Base-by-base conservation (phyloP, 805 yeast species). In the Candida nitratophila region DNA sequence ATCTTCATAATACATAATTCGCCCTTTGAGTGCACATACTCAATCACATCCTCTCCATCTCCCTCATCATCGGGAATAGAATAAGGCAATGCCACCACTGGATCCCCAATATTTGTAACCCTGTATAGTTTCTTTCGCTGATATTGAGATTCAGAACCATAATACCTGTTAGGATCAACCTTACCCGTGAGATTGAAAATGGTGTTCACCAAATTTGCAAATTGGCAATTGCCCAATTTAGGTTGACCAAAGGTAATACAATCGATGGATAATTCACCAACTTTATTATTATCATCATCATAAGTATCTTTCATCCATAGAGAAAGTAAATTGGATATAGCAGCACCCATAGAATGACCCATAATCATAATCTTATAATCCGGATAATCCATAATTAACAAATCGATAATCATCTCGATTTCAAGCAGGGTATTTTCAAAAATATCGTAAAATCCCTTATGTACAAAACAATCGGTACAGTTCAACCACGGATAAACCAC, bases 161-260 rank as follows among this genome's bases (percentile, higher is more conserved):
- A 17, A 17, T 39, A 30, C 2, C 19, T 4, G 3, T 29, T 12
- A 29, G 34, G 14, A 15, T 30, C 5, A 7, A n/a, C 11, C 27
- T 17, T n/a, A 29, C 33, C n/a, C 14, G 34, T 22, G 10, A 37
- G 3, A 17, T 39, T 22, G 4, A 50, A 42, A 2, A 24, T 6
- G 2, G 35, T 35, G 44, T 68, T 71, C 3, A 60, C 61, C 69
- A 71, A 70, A 3, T 49, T 40, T 1, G 62, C 60, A 44, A 71
- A 69, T n/a, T 52, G 53, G 16, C 52, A 45, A 49, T 71, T 70
- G 2, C 76, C 76, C 7, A 68, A 45, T 20, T 68, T 55, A 0
- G 76, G 76, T 51, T 64, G 74, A 2, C 75, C 76, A 67, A 70
- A 60, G 1, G 75, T 69, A 4, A 69, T 61, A 34, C 49, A 45